A percentile compares a stretch with the other conserved stretches of the same genome.
Evolutionary conservation across 2,329 filamentous ascomycete genomes (phyloP).

Genomic region (Stemphylium lycopersici): DNA sequence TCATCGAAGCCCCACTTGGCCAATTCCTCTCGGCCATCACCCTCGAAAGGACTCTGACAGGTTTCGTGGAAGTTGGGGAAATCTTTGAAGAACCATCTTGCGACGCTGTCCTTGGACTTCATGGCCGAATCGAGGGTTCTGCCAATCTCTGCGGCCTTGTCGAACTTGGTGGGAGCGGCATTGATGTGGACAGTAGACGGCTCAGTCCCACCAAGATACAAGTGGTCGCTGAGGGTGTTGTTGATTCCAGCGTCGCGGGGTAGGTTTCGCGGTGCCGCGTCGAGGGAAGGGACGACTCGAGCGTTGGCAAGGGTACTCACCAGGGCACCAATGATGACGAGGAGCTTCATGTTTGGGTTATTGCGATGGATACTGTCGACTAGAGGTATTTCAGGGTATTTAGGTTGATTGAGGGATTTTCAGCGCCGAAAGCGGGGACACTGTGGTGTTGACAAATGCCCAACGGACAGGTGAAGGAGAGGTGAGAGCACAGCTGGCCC

Average conservation of each 20-base stretch:
- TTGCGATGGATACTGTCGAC: not conserved
- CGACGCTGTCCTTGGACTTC: slow-evolving; percentile 14
- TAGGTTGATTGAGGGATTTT: no score
- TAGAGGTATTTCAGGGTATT: no score
- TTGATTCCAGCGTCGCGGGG: not conserved
- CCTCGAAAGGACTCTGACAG: slow-evolving; percentile 11
- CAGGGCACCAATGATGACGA: not conserved
- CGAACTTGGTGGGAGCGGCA: not conserved
- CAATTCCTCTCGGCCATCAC: slow-evolving; percentile 11
- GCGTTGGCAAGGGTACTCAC: not conserved
- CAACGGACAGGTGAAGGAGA: not conserved
- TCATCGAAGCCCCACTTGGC: slow-evolving; percentile 19
- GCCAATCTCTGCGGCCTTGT: slow-evolving; percentile 9
- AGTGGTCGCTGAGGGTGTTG: not conserved
- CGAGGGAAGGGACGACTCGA: not conserved
- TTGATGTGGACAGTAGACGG: not conserved
- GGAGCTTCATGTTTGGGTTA: slow-evolving; percentile 3
- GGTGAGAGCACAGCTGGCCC: not conserved
- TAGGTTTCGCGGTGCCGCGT: not conserved
- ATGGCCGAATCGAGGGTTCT: slow-evolving; percentile 11
- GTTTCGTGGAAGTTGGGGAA: slow-evolving; percentile 8
- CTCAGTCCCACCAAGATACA: not conserved
- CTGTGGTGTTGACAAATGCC: not conserved
- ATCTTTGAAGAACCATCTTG: slow-evolving; percentile 16
- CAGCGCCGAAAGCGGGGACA: no score